Evolutionary conservation across 306 rosid species (phyloP).

Genomic region (Prinsepia uniflora): DNA sequence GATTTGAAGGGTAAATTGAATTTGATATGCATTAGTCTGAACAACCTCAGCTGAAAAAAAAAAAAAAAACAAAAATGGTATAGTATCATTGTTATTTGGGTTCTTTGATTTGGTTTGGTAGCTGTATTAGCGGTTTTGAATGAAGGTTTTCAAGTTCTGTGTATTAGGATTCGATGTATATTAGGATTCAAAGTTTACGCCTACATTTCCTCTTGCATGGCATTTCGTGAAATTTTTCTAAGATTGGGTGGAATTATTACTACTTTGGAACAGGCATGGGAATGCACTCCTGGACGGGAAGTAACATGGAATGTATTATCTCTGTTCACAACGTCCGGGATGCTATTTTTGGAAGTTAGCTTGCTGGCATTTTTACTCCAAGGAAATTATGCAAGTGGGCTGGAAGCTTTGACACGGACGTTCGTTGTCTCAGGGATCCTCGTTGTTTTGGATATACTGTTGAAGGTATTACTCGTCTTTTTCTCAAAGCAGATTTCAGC

Average conservation of each 20-base stretch:
- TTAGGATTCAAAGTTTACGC: background rate
- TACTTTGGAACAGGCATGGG: conserved; percentile 62
- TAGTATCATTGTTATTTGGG: background rate
- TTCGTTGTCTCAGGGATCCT: conserved; percentile 75
- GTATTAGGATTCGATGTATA: background rate
- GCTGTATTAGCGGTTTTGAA: background rate
- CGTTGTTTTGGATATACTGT: conserved; percentile 72
- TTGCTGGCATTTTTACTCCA: conserved; percentile 91
- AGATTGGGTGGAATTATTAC: conserved; percentile 20
- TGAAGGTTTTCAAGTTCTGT: background rate
- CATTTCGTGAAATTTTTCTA: conserved; percentile 3
- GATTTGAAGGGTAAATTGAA: background rate
- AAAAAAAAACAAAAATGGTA: no score
- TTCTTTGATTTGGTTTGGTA: background rate
- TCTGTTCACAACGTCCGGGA: conserved; percentile 79
- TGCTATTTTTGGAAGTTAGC: conserved; percentile 96
- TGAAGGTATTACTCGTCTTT: conserved; percentile 54
- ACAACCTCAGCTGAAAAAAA: no score
- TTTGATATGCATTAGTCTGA: no score
- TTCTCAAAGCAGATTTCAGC: background rate
- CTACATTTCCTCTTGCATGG: background rate
- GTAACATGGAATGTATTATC: conserved; percentile 72
- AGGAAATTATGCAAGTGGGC: conserved; percentile 70
- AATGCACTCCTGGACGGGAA: conserved; percentile 72
- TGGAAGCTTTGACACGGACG: conserved; percentile 73